These are phyloP conservation scores for Schwanniomyces vanrijiae DNA, from an alignment of 805 yeast species.

Conservation along the genomic window DNA sequence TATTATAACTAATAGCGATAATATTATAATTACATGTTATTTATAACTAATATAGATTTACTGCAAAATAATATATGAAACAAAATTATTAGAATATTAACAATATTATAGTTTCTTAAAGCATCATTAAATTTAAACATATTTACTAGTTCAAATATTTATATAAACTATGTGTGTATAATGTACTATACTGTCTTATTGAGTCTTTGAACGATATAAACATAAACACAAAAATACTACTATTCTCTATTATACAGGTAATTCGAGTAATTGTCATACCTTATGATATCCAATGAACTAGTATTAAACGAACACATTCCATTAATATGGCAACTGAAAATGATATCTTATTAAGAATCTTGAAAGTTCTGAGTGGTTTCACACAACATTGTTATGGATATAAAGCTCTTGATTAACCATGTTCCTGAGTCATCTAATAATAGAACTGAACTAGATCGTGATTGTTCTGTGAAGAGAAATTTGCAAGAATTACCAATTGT, in stretches of 20 bases:
- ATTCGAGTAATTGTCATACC: slow-evolving; percentile 8
- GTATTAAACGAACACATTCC: neutral
- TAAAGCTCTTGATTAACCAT: slow-evolving; percentile 3
- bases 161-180: too few species aligned
- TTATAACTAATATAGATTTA: too few species aligned
- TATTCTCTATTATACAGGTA: slow-evolving; percentile 7
- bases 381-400: slow-evolving; percentile 4
- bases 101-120: too few species aligned
- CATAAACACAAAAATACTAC: neutral
- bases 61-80: too few species aligned
- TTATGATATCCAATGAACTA: slow-evolving; percentile 8
- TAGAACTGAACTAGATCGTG: neutral
- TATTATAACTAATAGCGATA: too few species aligned
- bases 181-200: too few species aligned
- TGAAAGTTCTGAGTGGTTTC: neutral
- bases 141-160: too few species aligned
- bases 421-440: neutral
- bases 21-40: too few species aligned
- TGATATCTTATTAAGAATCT: neutral
- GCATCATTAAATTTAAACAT: too few species aligned
- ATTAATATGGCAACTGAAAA: neutral
- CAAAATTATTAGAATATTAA: too few species aligned
- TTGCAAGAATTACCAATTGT: neutral
- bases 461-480: neutral
- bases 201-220: neutral